These are phyloP conservation scores for Plasmodium yoelii DNA, from an alignment of 169 alveolate genomes.

Conservation along the genomic window DNA sequence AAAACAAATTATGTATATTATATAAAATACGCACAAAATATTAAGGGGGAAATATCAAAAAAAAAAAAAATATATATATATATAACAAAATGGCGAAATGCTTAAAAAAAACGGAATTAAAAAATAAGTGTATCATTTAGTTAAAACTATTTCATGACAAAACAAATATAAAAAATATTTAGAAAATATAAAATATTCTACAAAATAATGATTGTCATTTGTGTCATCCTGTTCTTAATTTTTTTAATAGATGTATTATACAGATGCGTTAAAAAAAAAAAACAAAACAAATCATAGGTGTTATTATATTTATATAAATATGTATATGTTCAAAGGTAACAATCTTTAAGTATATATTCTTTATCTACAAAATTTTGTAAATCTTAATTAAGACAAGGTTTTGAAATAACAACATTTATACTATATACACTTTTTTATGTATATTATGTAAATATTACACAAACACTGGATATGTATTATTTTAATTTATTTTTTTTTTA, in stretches of 20 bases:
- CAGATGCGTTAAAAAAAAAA: not conserved
- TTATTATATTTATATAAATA: too few relatives aligned
- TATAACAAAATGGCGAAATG: not conserved
- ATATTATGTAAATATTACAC: not conserved
- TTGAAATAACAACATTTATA: not conserved
- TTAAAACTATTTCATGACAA: not conserved
- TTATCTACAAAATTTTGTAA: too few relatives aligned
- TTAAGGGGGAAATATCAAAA: too few relatives aligned
- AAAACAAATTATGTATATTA: too few relatives aligned
- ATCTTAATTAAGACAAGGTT: not conserved
- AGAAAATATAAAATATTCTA: not conserved
- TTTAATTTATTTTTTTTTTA: not conserved
- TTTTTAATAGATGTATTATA: not conserved
- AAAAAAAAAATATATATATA: too few relatives aligned
- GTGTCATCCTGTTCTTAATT: not conserved
- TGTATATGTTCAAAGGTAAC: too few relatives aligned
- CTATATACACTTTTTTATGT: not conserved
- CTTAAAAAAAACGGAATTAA: not conserved
- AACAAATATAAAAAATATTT: not conserved
- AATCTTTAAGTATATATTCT: too few relatives aligned
- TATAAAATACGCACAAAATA: too few relatives aligned
- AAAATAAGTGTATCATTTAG: not conserved
- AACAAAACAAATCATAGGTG: too few relatives aligned
- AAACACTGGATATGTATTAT: not conserved
- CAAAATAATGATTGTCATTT: not conserved